Evolutionary conservation across 1,139 yeast species (phyloP), one percentile per base, ranked within the genome.

Genomic region (Candida mesenterica): DNA sequence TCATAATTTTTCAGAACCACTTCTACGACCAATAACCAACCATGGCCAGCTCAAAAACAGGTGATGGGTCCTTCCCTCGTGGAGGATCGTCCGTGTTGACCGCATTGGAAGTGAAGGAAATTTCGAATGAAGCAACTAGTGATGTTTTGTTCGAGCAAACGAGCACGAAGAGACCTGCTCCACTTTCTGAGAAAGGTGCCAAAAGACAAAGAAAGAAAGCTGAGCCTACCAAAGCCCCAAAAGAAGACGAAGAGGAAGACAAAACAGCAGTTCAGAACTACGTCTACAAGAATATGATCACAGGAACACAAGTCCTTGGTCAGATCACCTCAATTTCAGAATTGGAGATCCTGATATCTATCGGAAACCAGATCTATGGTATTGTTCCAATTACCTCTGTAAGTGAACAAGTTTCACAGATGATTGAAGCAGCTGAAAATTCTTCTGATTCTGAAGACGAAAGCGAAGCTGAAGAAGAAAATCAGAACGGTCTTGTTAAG

Each of bases 91-190:
- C 90, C 16, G 87, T 81, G 13, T 73, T 90, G 57, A 79, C 96
- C 3, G 90, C 98, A 4, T 65, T 92, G 47, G 99, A 92, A 62
- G 80, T 88, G 49, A 89, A 89, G 58, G 95, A 89, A 56, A 94
- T 90, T 37, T 82, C 96, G 27, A 89, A 88, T 54, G 96, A 92
- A 59, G 98, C 94, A 30, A 81, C 90, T 22, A 77, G 77, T 48
- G 98, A 92, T 65, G 95, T 86, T 18, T 67, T 87, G 37, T 85
- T 85, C 48, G 90, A 78, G 49, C 61, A 68, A 31, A 32, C 41
- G 6, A 60, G 56, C 13, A 35, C 62, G 12, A 69, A 68, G 41
- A 61, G 73, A 52, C 40, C 63, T 19, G 43, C 39, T 20, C 35
- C 54, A 8, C 38, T 43, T 22, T 54, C 62, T 18, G 39, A 64